Evolutionary conservation across 2,329 filamentous ascomycete species (phyloP), one percentile per base, ranked within the genome.

Genomic region (Colletotrichum phormii): DNA sequence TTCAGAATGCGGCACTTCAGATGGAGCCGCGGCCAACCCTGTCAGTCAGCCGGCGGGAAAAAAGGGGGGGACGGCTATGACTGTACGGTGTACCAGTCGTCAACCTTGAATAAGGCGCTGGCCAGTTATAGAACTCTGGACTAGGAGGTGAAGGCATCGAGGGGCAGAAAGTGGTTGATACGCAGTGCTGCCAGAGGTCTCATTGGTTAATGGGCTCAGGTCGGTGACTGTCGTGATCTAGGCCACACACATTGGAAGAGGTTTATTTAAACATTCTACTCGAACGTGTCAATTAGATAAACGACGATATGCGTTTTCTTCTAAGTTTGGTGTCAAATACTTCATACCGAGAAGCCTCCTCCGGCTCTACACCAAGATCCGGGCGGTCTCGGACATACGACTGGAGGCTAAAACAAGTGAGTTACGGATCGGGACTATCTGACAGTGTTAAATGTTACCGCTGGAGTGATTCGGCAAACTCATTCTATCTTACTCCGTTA

Each of bases 1-100:
- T 42, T 62, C 67, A 73, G 67, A 72, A 35, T 49, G 18, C 33
- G 37, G 26, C 54, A 72, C 71, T 67, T 73, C 57, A 33, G 71
- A 73, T 37, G 57, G 59, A 58, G 37, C 55, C 26, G 24, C 37
- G 59, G 31, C 55, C 64, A 22, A 69, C 60, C 66, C 60, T 72
- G 55, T 54, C 49, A 42, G 22, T 22, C 42, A 22, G 42, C 42
- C 18, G 42, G 42, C 42, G 42, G 37, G 6, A 42, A 42, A n/a
- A n/a, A 12, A 11, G 49, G 24, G 5, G 22, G 7, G 18, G 49
- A 15, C 5, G 22, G 7, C 22, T 46, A 8, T 35, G n/a, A 35
- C 7, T 42, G 58, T 55, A 42, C 8, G 31, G 58, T 33, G 24
- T 59, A 22, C 58, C 51, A 51, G 57, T 71, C 37, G 29, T 22